These are phyloP conservation scores for Neoascochyta sp. DNA, from an alignment of 2,329 filamentous ascomycete genomes.

Conservation along the genomic window DNA sequence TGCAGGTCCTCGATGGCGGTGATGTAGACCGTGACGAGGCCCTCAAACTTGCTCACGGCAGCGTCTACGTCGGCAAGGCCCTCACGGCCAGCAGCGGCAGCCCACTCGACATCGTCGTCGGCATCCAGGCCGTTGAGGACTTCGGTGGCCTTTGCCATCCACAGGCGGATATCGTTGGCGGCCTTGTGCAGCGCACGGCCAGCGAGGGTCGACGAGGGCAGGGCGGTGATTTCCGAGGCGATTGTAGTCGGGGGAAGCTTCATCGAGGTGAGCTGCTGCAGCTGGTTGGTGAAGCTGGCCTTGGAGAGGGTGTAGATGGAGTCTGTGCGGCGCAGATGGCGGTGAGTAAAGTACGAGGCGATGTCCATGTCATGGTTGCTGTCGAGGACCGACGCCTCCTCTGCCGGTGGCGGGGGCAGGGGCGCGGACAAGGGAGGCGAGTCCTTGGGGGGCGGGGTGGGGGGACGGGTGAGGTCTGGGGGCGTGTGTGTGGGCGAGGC, in stretches of 20 bases:
- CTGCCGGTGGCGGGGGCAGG: constrained; percentile 45
- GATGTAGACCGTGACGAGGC: constrained; percentile 87
- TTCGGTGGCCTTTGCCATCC: constrained; percentile 89
- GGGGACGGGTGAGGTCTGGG: constrained; percentile 11
- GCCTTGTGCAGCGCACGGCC: constrained; percentile 79
- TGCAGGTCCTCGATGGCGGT: constrained; percentile 91
- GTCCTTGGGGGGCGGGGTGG: constrained; percentile 52
- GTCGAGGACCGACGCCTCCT: constrained; percentile 33
- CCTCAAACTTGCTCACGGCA: constrained; percentile 79
- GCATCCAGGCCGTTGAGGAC: constrained; percentile 86
- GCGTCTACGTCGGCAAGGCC: constrained; percentile 66
- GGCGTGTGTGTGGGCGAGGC: constrained; percentile 15
- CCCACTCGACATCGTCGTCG: constrained; percentile 98
- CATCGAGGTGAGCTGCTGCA: constrained; percentile 86
- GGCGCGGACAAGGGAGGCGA: constrained; percentile 46
- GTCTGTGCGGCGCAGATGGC: constrained; percentile 58
- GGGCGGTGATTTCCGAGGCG: constrained; percentile 76
- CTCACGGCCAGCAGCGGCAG: constrained; percentile 78
- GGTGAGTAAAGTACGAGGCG: constrained; percentile 63
- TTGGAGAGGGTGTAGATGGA: constrained; percentile 93
- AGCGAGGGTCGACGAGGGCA: constrained; percentile 80
- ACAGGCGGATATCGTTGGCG: constrained; percentile 86
- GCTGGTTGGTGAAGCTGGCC: constrained; percentile 87
- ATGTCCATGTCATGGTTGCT: constrained; percentile 46
- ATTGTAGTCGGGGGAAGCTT: constrained; percentile 83